Conservation (phyloP, 257 asterid genomes). For the Craterostigma plantagineum region DNA sequence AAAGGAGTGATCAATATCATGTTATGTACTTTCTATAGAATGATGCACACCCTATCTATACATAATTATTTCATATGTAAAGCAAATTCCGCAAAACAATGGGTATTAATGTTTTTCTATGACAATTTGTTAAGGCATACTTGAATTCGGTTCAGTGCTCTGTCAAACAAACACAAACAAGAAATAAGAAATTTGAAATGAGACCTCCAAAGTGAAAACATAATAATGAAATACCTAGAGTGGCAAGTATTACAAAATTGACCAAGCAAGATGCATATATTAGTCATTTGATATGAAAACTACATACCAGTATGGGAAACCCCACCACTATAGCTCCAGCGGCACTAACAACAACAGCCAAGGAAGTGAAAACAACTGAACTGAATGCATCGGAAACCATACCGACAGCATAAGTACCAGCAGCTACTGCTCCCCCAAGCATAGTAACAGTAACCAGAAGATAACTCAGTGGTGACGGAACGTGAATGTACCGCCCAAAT, state of each 20-base stretch:
- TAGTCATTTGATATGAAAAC: conserved; percentile 9
- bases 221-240: no score
- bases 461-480: conserved; percentile 83
- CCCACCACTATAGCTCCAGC: conserved; percentile 89
- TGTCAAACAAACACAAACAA: not conserved
- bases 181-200: not conserved
- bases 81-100: not conserved
- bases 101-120: no score
- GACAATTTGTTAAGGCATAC: no score
- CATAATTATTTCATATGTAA: no score
- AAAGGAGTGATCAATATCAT: not conserved
- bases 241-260: not conserved
- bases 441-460: conserved; percentile 65
- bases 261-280: conserved; percentile 1
- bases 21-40: no score
- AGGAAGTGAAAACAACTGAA: conserved; percentile 46
- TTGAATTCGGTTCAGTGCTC: no score
- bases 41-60: no score
- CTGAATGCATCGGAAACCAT: conserved; percentile 72
- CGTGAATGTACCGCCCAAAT: conserved; percentile 91
- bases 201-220: no score
- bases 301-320: conserved; percentile 67
- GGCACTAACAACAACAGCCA: conserved; percentile 70
- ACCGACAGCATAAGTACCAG: conserved; percentile 75
- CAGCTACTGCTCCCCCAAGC: conserved; percentile 90